Evolutionary conservation across 352 stramenopile genomes (phyloP).

Genomic region (Phytophthora fragariae): DNA sequence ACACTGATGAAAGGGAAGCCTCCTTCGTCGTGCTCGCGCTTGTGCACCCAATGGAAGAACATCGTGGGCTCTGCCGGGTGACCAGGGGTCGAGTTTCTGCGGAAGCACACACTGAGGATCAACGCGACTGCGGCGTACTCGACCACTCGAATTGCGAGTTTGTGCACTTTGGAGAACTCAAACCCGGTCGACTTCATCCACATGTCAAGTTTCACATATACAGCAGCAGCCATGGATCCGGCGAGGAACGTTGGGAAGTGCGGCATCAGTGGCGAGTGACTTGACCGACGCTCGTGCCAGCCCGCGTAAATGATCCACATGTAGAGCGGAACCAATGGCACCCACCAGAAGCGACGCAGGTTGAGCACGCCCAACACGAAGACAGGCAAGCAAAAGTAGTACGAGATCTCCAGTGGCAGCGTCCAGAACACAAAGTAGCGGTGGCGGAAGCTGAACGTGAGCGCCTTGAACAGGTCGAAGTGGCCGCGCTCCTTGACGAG

Average conservation of each 20-base stretch:
- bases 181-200: constrained; percentile 33
- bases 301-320: constrained; percentile 40
- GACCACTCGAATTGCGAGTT: constrained; percentile 24
- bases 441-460: constrained; percentile 44
- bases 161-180: constrained; percentile 31
- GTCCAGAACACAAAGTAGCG: constrained; percentile 67
- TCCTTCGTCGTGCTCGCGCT: constrained; percentile 23
- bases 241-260: constrained; percentile 53
- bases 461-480: constrained; percentile 54
- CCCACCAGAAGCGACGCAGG: constrained; percentile 46
- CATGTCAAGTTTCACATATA: constrained; percentile 41
- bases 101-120: constrained; percentile 45
- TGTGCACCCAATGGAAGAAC: constrained; percentile 49
- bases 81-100: constrained; percentile 20
- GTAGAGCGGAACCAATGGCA: constrained; percentile 39
- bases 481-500: constrained; percentile 37
- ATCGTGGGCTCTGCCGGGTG: constrained; percentile 32
- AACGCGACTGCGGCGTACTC: constrained; percentile 33
- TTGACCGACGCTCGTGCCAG: constrained; percentile 29
- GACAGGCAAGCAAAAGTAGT: constrained; percentile 56
- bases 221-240: constrained; percentile 48
- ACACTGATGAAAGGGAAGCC: constrained; percentile 48
- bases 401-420: constrained; percentile 57
- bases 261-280: constrained; percentile 37
- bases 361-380: constrained; percentile 39